Base-by-base conservation (phyloP, 441 rosid genomes). In the Sinapis alba region DNA sequence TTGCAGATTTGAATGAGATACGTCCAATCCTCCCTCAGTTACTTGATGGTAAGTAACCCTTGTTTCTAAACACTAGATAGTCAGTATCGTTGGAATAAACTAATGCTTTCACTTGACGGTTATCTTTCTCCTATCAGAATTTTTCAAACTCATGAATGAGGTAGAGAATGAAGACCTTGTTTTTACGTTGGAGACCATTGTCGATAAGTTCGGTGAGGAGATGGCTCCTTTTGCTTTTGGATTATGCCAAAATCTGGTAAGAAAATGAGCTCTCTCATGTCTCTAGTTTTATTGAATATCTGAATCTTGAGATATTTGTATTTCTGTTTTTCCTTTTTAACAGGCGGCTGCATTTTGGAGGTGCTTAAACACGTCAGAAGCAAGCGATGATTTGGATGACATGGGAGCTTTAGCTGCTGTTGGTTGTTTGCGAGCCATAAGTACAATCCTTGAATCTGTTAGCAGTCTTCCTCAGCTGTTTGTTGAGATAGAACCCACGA, bases 141-240 rank as follows among this genome's bases (percentile, higher is more conserved):
- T 96, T 79, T 96, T 96, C 80, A 96, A 92, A 81, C 94, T 96
- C 51, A 96, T 96, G 98, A 90, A 96, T 83, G 98, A 96, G 83
- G 98, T 96, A 54, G 99, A 96, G 84, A 96, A 96, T 78, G 99
- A 96, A 84, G 98, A 96, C 77, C 89, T 96, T 73, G 99, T 96
- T 59, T 96, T 90, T 75, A 96, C 98, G 54, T 72, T 96, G 83
- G 98, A 96, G 84, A 94, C 97, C 68, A 87, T 96, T 75, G 98
- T 96, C n/a, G 94, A 93, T 86, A 96, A 92, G 80, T 93, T 96
- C 84, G 98, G 99, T 3, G 99, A 96, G 83, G 98, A 96, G 88
- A 96, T 94, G 98, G 96, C 97, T 63, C 98, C 98, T 32, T 96
- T 83, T 86, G 97, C 99, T 79, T 81, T 93, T 67, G 99, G 98